Evolutionary conservation across 2,329 filamentous ascomycete species (phyloP).

Genomic region (Conoideocrella luteorostrata): DNA sequence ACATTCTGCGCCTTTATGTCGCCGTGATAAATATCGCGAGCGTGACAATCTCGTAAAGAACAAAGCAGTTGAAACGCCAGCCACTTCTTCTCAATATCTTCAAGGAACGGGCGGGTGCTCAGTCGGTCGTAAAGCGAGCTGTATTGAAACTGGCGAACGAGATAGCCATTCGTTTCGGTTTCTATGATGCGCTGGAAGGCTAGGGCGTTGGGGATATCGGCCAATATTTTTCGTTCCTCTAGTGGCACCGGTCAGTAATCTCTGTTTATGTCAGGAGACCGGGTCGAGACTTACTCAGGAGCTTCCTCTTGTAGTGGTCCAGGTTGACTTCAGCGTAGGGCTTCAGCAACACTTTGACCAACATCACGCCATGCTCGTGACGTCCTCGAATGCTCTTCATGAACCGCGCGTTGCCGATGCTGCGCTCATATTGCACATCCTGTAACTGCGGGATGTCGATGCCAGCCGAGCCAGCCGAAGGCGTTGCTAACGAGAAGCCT

Average conservation of each 20-base stretch:
- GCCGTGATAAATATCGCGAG: constrained; percentile 84
- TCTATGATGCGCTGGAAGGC: constrained; percentile 87
- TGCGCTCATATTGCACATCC: constrained; percentile 86
- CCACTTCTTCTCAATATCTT: constrained; percentile 99
- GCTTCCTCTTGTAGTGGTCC: constrained; percentile 68
- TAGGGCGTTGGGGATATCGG: constrained; percentile 83
- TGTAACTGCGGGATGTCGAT: constrained; percentile 91
- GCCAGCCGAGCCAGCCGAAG: constrained; percentile 83
- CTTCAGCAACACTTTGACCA: constrained; percentile 94
- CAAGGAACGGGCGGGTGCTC: constrained; percentile 90
- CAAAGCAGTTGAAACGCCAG: constrained; percentile 92
- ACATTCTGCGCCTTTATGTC: constrained; percentile 99
- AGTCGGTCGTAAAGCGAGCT: constrained; percentile 96
- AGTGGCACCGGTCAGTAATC: constrained; percentile 8
- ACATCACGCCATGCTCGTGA: constrained; percentile 82
- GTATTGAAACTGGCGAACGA: constrained; percentile 92
- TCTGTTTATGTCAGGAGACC: too few species aligned
- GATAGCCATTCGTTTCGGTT: constrained; percentile 83
- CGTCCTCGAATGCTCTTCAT: constrained; percentile 94
- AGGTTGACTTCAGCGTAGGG: constrained; percentile 78
- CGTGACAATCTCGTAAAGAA: constrained; percentile 85
- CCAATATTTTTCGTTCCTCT: constrained; percentile 75
- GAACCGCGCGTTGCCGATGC: constrained; percentile 84
- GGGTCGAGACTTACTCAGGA: constrained; percentile 55
- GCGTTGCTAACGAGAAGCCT: constrained; percentile 88